Base-by-base conservation (phyloP, 2,329 filamentous ascomycete genomes). In the Fusarium lyarnte region DNA sequence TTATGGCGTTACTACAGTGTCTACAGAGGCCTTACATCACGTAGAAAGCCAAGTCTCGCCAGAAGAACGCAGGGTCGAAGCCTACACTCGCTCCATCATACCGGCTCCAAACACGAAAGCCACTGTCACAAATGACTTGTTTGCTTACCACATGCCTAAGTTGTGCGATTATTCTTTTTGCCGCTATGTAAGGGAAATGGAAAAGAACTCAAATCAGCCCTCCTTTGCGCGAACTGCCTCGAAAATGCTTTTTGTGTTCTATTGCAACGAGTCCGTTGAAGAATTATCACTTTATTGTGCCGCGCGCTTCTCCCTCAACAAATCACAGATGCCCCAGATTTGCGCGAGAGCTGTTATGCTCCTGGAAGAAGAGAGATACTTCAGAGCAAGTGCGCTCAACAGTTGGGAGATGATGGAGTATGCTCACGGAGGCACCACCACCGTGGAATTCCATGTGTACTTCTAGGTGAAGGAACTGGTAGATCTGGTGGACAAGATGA, bases 151-250 rank as follows among this genome's bases (percentile, higher is more conserved):
- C 27, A 31, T 54, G 27, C 25, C 52, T 5, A 23, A 8, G 4
- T 19, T 23, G 3, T 13, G 6, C 11, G 9, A 14, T 23, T 11
- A 5, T 1, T 2, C 16, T 13, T 17, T 31, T 23, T 5, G 7
- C 11, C 10, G 8, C 12, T 33, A 51, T 51, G 12, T 33, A 10
- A 23, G 19, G 4, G n/a, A 16, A 10, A 14, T 33, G n/a, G 29
- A 51, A 33, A 23, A 33, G 8, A 17, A 6, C 4, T 27, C 33
- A 5, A n/a, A 21, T 5, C n/a, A 33, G 8, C 17, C n/a, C 11
- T 1, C 8, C 17, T 46, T 57, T 23, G 29, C 29, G 7, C 53
- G 19, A 19, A 23, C 29, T 27, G 27, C n/a, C 11, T 17, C 13
- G n/a, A 27, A 25, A 25, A 33, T 29, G 3, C 27, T 25, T 14